These are phyloP conservation scores for Claviceps paspali DNA, from an alignment of 2,329 filamentous ascomycete genomes.

Conservation along the genomic window DNA sequence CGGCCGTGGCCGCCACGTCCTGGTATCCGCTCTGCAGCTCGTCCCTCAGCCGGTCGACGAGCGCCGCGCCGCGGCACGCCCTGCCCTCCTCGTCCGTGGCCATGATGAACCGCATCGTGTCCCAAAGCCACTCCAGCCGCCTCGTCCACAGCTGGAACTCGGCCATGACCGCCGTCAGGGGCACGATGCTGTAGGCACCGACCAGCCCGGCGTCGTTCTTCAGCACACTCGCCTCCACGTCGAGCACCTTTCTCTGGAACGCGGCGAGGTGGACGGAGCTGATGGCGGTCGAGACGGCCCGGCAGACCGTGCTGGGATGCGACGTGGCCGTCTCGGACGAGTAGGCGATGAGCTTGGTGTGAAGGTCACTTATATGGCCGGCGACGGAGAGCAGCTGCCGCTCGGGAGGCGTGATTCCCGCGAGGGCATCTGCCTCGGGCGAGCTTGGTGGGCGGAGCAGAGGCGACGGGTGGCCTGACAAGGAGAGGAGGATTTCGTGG, in stretches of 20 bases:
- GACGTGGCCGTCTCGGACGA: conserved; percentile 50
- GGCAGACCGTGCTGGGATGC: conserved; percentile 71
- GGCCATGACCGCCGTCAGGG: conserved; percentile 66
- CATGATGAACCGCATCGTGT: conserved; percentile 54
- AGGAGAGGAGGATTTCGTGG: conserved; percentile 93
- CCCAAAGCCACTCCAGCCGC: conserved; percentile 74
- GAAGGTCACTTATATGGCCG: conserved; percentile 62
- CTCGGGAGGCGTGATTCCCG: conserved; percentile 59
- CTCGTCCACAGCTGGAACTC: conserved; percentile 82
- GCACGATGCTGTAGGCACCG: conserved; percentile 86
- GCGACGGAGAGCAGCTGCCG: conserved; percentile 65
- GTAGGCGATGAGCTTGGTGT: conserved; percentile 54
- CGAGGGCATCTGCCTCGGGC: conserved; percentile 29
- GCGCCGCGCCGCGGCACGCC: conserved; percentile 48
- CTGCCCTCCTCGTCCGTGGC: conserved; percentile 17
- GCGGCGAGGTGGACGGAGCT: conserved; percentile 56
- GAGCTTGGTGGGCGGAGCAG: conserved; percentile 47
- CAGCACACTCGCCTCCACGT: conserved; percentile 69
- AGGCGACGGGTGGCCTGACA: conserved; percentile 85
- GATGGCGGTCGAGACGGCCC: conserved; percentile 71
- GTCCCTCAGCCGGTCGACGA: conserved; percentile 62
- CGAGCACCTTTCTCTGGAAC: conserved; percentile 72
- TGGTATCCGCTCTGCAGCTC: conserved; percentile 78
- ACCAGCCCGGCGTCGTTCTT: conserved; percentile 63
- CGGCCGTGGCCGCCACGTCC: conserved; percentile 66